Evolutionary conservation across 805 yeast species (phyloP).

Genomic region (Starmerella geochares): DNA sequence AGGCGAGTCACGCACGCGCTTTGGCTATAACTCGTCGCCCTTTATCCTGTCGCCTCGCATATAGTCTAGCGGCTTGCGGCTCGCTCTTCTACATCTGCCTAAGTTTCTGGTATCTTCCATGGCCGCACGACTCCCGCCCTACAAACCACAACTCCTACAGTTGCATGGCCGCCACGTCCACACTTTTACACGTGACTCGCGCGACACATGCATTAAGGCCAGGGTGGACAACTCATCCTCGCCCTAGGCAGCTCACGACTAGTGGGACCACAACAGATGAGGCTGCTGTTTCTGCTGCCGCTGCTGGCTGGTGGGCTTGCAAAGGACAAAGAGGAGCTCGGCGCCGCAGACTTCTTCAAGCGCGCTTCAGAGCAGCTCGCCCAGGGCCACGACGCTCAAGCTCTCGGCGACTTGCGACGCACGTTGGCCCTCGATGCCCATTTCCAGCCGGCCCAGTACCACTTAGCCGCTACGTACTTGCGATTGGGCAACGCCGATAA

Average conservation of each 20-base stretch:
- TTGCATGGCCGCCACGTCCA: too few relatives aligned
- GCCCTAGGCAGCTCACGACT: not conserved
- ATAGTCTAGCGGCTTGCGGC: too few relatives aligned
- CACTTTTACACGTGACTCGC: not conserved
- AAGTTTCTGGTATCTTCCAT: not conserved
- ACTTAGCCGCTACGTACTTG: constrained; percentile 30
- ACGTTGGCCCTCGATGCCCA: constrained; percentile 31
- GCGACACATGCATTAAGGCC: constrained; percentile 4
- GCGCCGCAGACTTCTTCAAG: constrained; percentile 29
- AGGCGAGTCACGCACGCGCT: too few relatives aligned
- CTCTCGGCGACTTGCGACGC: constrained; percentile 31
- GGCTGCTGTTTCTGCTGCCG: constrained; percentile 4
- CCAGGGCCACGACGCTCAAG: constrained; percentile 30
- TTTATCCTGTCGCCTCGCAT: too few relatives aligned
- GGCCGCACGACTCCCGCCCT: not conserved
- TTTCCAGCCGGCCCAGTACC: constrained; percentile 32
- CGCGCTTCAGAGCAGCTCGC: constrained; percentile 34
- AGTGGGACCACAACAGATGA: constrained; percentile 1
- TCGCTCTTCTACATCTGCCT: not conserved
- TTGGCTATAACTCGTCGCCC: too few relatives aligned
- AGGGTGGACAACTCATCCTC: constrained; percentile 4
- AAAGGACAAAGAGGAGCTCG: constrained; percentile 3
- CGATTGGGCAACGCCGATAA: constrained; percentile 28
- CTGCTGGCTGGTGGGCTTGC: constrained; percentile 6
- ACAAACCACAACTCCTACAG: too few relatives aligned